Evolutionary conservation across 2,329 filamentous ascomycete genomes (phyloP).

Genomic region (Amylocarpus encephaloides): DNA sequence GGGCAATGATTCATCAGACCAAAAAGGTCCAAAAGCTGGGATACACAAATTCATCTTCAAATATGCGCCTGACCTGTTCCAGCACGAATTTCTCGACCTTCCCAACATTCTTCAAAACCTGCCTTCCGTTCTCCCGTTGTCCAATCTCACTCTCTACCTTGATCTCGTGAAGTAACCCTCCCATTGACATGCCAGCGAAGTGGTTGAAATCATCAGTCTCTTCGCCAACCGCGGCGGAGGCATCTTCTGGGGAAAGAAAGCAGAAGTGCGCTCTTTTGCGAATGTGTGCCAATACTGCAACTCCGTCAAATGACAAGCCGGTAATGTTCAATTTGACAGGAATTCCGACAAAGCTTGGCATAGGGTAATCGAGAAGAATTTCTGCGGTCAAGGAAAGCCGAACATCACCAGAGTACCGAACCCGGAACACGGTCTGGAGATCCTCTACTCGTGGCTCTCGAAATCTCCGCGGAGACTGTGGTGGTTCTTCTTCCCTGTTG

Average conservation of each 20-base stretch:
- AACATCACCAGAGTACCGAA: constrained; percentile 82
- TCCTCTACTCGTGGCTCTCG: constrained; percentile 77
- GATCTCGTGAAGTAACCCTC: constrained; percentile 83
- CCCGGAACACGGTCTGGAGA: constrained; percentile 85
- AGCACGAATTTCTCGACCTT: constrained; percentile 98
- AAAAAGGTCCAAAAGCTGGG: constrained; percentile 98
- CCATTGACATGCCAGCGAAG: constrained; percentile 42
- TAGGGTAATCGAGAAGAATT: constrained; percentile 94
- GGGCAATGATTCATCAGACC: constrained; percentile 39
- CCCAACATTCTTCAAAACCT: constrained; percentile 95
- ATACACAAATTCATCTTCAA: constrained; percentile 98
- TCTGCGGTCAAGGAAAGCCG: constrained; percentile 86
- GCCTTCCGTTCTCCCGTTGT: constrained; percentile 81
- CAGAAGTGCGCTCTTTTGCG: constrained; percentile 86
- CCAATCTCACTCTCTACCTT: constrained; percentile 97
- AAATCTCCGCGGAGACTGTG: constrained; percentile 45
- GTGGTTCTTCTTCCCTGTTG: constrained; percentile 26
- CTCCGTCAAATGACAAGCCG: constrained; percentile 88
- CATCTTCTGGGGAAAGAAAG: constrained; percentile 89
- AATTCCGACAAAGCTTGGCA: constrained; percentile 96
- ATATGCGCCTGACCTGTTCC: constrained; percentile 92
- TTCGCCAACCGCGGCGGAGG: constrained; percentile 57
- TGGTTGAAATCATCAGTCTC: constrained; percentile 25
- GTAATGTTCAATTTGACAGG: constrained; percentile 93
- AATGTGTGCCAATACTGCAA: constrained; percentile 87